phyloP scores from a whole-genome alignment of 2,329 filamentous ascomycete genomes.

The Periconia digitata region DNA sequence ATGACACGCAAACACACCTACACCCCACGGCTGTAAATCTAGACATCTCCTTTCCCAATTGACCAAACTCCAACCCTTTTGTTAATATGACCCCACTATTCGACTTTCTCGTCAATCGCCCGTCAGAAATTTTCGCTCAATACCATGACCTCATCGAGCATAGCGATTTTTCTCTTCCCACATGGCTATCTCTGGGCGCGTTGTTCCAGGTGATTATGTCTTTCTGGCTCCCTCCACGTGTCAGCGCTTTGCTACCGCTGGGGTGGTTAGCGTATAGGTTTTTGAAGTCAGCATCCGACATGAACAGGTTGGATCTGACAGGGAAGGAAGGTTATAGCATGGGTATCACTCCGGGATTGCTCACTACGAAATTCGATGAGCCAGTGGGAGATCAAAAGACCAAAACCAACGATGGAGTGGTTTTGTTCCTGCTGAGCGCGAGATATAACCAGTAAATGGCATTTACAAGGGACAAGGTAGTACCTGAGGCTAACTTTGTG shows the following conservation, averaged over 20 bases:
- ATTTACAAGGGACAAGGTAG: neutral
- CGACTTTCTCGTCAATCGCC: neutral
- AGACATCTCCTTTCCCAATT: no score
- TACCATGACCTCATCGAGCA: neutral
- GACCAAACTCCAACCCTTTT: no score
- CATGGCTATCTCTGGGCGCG: neutral
- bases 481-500: neutral
- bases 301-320: neutral
- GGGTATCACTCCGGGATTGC: neutral
- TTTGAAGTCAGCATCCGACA: neutral
- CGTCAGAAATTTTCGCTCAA: neutral
- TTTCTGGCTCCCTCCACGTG: neutral
- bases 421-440: constrained; percentile 3
- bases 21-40: no score
- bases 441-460: constrained; percentile 1
- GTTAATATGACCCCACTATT: neutral
- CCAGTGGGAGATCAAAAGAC: neutral
- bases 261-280: neutral
- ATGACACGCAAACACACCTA: no score
- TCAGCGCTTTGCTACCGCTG: neutral
- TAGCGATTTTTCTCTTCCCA: neutral
- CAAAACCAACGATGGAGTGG: neutral
- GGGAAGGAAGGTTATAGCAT: neutral
- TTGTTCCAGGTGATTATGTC: neutral
- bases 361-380: neutral